phyloP scores from a whole-genome alignment of 192 early-diverging fungal genomes.

The Radiomyces spectabilis region DNA sequence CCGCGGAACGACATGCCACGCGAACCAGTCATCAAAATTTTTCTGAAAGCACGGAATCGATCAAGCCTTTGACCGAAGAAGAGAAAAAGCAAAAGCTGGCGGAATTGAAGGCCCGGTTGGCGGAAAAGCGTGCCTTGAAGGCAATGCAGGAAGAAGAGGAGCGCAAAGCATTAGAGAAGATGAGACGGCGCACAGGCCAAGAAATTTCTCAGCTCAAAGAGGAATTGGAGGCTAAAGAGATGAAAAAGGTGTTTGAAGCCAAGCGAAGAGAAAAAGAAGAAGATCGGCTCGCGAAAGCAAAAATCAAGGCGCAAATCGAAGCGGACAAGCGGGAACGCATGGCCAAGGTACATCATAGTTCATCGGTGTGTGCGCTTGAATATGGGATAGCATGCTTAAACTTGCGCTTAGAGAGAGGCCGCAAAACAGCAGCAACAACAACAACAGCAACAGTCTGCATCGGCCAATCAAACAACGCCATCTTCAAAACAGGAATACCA shows the following conservation, averaged over 20 bases:
- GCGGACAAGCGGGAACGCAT: constrained; percentile 66
- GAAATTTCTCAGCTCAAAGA: constrained; percentile 63
- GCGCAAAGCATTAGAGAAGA: constrained; percentile 60
- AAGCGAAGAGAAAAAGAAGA: constrained; percentile 75
- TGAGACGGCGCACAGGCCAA: constrained; percentile 65
- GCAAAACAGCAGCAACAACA: constrained; percentile 13
- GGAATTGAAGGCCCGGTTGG: constrained; percentile 59
- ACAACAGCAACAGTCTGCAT: constrained; percentile 18
- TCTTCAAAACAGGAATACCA: constrained; percentile 54
- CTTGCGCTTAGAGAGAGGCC: constrained; percentile 31
- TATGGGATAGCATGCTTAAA: no score
- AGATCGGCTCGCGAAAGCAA: constrained; percentile 64
- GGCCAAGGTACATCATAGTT: constrained; percentile 47
- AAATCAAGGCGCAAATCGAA: constrained; percentile 75
- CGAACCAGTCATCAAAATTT: constrained; percentile 69
- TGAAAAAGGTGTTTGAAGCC: constrained; percentile 61
- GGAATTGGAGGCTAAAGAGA: constrained; percentile 61
- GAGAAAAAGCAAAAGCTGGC: constrained; percentile 67
- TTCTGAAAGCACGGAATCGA: constrained; percentile 63
- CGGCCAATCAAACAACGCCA: not conserved
- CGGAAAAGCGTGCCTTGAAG: constrained; percentile 58
- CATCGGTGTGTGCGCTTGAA: no score
- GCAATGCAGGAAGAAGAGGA: constrained; percentile 57
- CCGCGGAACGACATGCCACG: constrained; percentile 71
- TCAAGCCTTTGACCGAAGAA: constrained; percentile 74